Evolutionary conservation across 106 monocot species (phyloP).

Genomic region (Alisma plantagoaquatica): DNA sequence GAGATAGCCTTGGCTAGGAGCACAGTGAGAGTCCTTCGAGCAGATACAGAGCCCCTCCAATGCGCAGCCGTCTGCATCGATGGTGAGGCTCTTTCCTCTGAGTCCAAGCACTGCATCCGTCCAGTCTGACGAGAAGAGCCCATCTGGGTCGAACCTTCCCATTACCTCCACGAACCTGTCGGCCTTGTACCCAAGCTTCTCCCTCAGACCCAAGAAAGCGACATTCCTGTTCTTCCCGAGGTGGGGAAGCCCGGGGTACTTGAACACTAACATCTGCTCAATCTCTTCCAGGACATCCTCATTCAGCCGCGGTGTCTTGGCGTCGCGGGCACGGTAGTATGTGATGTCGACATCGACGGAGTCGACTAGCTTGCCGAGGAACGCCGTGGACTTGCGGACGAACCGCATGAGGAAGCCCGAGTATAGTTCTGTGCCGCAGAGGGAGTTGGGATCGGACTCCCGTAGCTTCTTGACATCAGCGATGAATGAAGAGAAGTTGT

Average conservation of each 20-base stretch:
- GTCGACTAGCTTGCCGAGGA: conserved; percentile 12
- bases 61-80: neutral
- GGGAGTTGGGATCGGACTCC: conserved; percentile 3
- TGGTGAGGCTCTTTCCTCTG: neutral
- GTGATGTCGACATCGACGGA: conserved; percentile 11
- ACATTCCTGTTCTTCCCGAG: conserved; percentile 13
- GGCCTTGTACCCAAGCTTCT: neutral
- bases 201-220: neutral
- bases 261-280: conserved; percentile 17
- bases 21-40: conserved; percentile 2
- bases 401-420: conserved; percentile 15
- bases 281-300: conserved; percentile 20
- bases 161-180: conserved; percentile 4
- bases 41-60: conserved; percentile 4
- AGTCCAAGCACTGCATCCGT: conserved; percentile 4
- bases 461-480: conserved; percentile 14
- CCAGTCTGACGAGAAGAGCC: conserved; percentile 9
- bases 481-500: conserved; percentile 16
- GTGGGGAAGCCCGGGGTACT: conserved; percentile 14
- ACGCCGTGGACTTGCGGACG: conserved; percentile 15
- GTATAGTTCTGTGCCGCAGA: conserved; percentile 14
- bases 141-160: neutral
- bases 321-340: conserved; percentile 8
- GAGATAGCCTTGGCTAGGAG: neutral
- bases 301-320: conserved; percentile 1